A percentile compares a stretch with the other conserved stretches of the same genome.
phyloP scores from a whole-genome alignment of 2,329 filamentous ascomycete genomes.

The Colletotrichum siamense region DNA sequence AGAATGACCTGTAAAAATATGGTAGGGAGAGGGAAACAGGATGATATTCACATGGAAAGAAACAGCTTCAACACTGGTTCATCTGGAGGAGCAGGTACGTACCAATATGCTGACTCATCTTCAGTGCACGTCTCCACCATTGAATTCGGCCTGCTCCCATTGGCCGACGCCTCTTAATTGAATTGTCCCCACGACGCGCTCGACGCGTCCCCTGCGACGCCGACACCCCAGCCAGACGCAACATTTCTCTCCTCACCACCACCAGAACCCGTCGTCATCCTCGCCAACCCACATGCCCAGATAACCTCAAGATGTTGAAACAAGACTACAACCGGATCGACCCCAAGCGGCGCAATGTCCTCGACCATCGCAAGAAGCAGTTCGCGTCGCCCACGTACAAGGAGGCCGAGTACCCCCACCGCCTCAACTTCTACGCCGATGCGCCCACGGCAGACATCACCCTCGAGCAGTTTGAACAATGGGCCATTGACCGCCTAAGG shows the following conservation, averaged over 20 bases:
- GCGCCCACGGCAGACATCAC: slow-evolving; percentile 94
- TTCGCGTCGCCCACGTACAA: slow-evolving; percentile 81
- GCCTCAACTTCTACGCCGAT: slow-evolving; percentile 89
- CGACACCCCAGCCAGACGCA: not conserved
- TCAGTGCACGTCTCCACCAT: not conserved
- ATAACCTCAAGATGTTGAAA: slow-evolving; percentile 45
- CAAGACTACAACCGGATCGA: slow-evolving; percentile 60
- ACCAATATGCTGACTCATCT: not conserved
- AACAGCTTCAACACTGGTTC: not conserved
- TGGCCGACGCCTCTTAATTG: slow-evolving; percentile 6
- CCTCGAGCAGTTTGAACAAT: slow-evolving; percentile 97
- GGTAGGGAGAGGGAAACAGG: not conserved
- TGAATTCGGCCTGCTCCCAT: not conserved
- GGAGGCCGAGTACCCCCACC: slow-evolving; percentile 79
- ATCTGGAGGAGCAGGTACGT: not conserved
- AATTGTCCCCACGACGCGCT: slow-evolving; percentile 11
- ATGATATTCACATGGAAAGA: not conserved
- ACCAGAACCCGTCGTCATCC: not conserved
- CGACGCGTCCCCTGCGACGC: slow-evolving; percentile 6
- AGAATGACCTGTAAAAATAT: not conserved
- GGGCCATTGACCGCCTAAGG: slow-evolving; percentile 92
- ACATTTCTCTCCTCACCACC: not conserved
- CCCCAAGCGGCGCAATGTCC: slow-evolving; percentile 75
- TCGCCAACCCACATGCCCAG: not conserved
- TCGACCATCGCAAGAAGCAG: slow-evolving; percentile 85